Percentiles rank a stretch among this genome's conserved stretches.
These are phyloP conservation scores for Erucastrum elatum DNA, from an alignment of 345 rosid species.

Conservation along the genomic window DNA sequence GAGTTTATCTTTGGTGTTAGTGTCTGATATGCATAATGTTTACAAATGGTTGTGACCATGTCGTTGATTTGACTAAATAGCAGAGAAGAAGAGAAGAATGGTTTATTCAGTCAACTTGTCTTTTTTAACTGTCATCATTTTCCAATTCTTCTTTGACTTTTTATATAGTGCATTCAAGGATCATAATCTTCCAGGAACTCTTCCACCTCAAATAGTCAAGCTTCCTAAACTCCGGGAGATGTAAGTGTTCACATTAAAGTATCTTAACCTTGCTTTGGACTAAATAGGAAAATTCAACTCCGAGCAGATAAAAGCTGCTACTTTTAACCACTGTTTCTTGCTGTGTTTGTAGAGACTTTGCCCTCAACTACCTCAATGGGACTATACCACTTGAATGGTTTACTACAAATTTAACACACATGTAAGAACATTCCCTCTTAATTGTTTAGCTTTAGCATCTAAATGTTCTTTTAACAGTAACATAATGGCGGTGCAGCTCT, in stretches of 20 bases:
- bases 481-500: conserved; percentile 43
- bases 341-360: conserved; percentile 47
- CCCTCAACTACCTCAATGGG: conserved; percentile 59
- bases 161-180: conserved; percentile 48
- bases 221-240: conserved; percentile 53
- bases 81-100: neutral
- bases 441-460: neutral
- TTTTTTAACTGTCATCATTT: neutral
- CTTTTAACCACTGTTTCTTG: conserved; percentile 16
- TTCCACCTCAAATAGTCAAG: conserved; percentile 54
- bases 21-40: no score
- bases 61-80: neutral
- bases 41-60: neutral
- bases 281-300: neutral
- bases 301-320: neutral
- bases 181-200: conserved; percentile 57
- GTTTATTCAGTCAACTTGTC: neutral
- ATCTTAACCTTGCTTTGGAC: conserved; percentile 2
- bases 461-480: conserved; percentile 12
- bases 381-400: conserved; percentile 60
- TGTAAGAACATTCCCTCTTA: conserved; percentile 44
- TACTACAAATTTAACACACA: conserved; percentile 41
- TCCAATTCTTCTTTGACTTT: neutral
- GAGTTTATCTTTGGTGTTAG: neutral
- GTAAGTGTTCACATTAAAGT: conserved; percentile 40